A percentile compares a stretch with the other conserved stretches of the same genome.
phyloP scores from a whole-genome alignment of 2,329 filamentous ascomycete species.

The Nothophoma quercina region DNA sequence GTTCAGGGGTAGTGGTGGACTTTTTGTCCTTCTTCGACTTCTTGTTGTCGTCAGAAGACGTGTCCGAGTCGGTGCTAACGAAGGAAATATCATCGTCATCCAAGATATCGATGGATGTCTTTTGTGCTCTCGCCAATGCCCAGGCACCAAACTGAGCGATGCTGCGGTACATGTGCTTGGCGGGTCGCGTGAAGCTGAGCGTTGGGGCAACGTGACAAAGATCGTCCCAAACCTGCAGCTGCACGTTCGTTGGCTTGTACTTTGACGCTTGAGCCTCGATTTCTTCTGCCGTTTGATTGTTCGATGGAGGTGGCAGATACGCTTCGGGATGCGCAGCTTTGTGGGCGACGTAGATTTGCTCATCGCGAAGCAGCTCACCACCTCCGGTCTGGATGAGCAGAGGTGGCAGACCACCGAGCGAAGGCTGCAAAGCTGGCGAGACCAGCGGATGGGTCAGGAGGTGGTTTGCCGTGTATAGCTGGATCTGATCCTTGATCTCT shows the following conservation, averaged over 20 bases:
- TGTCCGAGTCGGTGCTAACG: conserved; percentile 66
- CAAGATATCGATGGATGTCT: conserved; percentile 78
- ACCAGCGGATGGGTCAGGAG: conserved; percentile 87
- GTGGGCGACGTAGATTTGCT: conserved; percentile 94
- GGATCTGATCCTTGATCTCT: conserved; percentile 88
- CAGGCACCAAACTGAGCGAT: conserved; percentile 94
- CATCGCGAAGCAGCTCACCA: conserved; percentile 87
- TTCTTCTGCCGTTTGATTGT: conserved; percentile 58
- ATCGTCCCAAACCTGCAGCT: conserved; percentile 95
- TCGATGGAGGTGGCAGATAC: conserved; percentile 68
- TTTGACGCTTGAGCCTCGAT: conserved; percentile 70
- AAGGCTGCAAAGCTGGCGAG: conserved; percentile 86
- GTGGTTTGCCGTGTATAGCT: conserved; percentile 85
- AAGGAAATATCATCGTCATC: conserved; percentile 80
- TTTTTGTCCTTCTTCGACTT: conserved; percentile 36
- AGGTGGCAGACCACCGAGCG: conserved; percentile 87
- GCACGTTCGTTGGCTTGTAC: conserved; percentile 86
- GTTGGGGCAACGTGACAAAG: conserved; percentile 92
- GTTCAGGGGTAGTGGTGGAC: conserved; percentile 25
- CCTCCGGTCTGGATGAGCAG: conserved; percentile 87
- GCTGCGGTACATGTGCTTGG: conserved; percentile 93
- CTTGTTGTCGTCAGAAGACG: conserved; percentile 24
- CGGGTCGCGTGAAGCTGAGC: conserved; percentile 93
- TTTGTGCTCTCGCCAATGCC: conserved; percentile 84
- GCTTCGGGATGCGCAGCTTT: conserved; percentile 85